Evolutionary conservation across 73 alveolate species (phyloP), one percentile per base, ranked within the genome.

Genomic region (Paramecium caudatum): DNA sequence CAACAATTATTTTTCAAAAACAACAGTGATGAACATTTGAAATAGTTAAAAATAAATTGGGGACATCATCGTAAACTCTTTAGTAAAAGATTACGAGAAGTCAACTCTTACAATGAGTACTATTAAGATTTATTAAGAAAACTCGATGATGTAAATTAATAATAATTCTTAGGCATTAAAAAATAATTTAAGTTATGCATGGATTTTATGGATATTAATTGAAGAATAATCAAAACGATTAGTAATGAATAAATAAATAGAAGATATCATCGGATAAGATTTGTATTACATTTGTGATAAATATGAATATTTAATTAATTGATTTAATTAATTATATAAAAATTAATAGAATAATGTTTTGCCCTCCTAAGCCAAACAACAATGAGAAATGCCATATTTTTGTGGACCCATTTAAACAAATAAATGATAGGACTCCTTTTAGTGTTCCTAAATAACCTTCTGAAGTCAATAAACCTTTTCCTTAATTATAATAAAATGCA

Each of bases 221-320:
- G 80, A 55, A 10, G 80, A 55, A 55, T 55, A 55, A 23, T 55
- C 80, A 8, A 55, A 55, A 55, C 23, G 6, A 55, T 16, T 55
- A 23, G 1, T 6, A 3, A 2, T 55, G 13, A 43, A 55, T 55
- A 5, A 17, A 1, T 27, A 27, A 23, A 55, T 55, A 27, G 3
- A 10, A 21, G 16, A 1, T 55, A 3, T 55, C 12, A 7, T 55
- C 1, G 80, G 80, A 55, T 10, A 55, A 19, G 13, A 55, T 55
- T 7, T 55, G 2, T 12, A 55, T 55, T 27, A 3, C 45, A 55
- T 55, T 27, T 27, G 46, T 55, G 80, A 55, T 27, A 55, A 55
- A 55, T 55, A 55, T 55, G 80, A 55, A 55, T 55, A 23, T 55
- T 55, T 55, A 55, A n/a, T n/a, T n/a, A n/a, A n/a, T n/a, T n/a